phyloP scores from a whole-genome alignment of 176 grass and related monocot genomes.

The Aegilops bicornis region DNA sequence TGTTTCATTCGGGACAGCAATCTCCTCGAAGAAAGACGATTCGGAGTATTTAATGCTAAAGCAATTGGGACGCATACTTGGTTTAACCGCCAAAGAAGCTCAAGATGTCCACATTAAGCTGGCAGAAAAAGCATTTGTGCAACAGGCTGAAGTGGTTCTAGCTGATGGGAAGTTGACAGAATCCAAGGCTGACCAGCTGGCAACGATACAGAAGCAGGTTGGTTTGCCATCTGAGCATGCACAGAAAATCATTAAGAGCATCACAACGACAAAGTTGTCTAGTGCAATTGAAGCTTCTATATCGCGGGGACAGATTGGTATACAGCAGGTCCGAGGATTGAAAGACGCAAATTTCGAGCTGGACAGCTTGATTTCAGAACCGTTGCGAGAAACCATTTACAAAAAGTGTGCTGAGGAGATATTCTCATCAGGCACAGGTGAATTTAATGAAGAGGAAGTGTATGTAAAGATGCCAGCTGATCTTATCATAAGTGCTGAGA shows the following conservation, averaged over 20 bases:
- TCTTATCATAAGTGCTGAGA: slow-evolving; percentile 77
- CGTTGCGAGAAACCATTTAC: slow-evolving; percentile 76
- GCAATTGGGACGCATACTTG: slow-evolving; percentile 83
- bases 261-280: slow-evolving; percentile 81
- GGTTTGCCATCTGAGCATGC: slow-evolving; percentile 83
- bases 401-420: slow-evolving; percentile 75
- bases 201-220: slow-evolving; percentile 87
- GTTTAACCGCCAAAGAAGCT: slow-evolving; percentile 74
- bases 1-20: slow-evolving; percentile 72
- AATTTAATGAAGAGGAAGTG: slow-evolving; percentile 80
- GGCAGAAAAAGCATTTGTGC: slow-evolving; percentile 88
- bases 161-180: slow-evolving; percentile 93
- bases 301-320: slow-evolving; percentile 73
- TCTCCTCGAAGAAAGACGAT: slow-evolving; percentile 65
- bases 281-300: slow-evolving; percentile 85
- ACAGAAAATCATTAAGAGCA: slow-evolving; percentile 94
- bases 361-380: slow-evolving; percentile 72
- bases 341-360: slow-evolving; percentile 78
- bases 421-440: slow-evolving; percentile 84
- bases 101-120: slow-evolving; percentile 78
- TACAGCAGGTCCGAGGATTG: slow-evolving; percentile 77
- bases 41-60: slow-evolving; percentile 81
- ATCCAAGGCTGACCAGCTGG: slow-evolving; percentile 79
- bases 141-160: slow-evolving; percentile 97
- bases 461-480: slow-evolving; percentile 78